phyloP scores from a whole-genome alignment of 495 filamentous ascomycete genomes.

The Sabuloglossum arenarium region DNA sequence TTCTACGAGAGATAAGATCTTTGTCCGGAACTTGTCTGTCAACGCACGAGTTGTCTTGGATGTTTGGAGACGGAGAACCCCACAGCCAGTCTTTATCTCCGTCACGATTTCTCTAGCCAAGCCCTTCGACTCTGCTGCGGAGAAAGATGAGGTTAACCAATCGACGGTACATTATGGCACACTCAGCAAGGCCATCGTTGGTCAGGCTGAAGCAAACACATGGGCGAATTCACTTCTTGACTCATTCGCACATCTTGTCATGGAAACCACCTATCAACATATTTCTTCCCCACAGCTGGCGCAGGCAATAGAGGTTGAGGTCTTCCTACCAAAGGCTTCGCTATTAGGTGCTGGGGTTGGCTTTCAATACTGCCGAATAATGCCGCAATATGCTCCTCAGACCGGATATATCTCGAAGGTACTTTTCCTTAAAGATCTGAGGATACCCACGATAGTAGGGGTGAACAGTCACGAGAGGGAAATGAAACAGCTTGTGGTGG shows the following conservation, averaged over 20 bases:
- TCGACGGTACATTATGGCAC: constrained; percentile 42
- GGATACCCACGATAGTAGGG: constrained; percentile 37
- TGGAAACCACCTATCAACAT: neutral
- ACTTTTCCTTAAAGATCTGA: constrained; percentile 20
- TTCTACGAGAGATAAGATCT: neutral
- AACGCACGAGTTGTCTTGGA: constrained; percentile 24
- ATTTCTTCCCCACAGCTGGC: constrained; percentile 8
- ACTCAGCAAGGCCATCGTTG: constrained; percentile 30
- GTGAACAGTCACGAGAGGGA: constrained; percentile 36
- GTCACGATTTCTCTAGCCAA: constrained; percentile 23
- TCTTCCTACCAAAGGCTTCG: constrained; percentile 30
- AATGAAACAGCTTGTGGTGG: constrained; percentile 35
- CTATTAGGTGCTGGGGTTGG: constrained; percentile 27
- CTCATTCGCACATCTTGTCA: neutral
- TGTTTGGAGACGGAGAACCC: constrained; percentile 31
- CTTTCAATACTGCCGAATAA: constrained; percentile 8
- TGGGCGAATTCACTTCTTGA: neutral
- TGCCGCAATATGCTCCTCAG: neutral
- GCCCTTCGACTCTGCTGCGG: constrained; percentile 26
- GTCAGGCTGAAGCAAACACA: constrained; percentile 13
- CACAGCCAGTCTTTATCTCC: constrained; percentile 33
- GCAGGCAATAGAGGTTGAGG: constrained; percentile 18
- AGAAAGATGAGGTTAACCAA: constrained; percentile 23
- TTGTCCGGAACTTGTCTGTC: constrained; percentile 29
- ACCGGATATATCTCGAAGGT: constrained; percentile 14